Evolutionary conservation across 2,329 filamentous ascomycete genomes (phyloP).

Genomic region (Ploettnerulaceae sp.): DNA sequence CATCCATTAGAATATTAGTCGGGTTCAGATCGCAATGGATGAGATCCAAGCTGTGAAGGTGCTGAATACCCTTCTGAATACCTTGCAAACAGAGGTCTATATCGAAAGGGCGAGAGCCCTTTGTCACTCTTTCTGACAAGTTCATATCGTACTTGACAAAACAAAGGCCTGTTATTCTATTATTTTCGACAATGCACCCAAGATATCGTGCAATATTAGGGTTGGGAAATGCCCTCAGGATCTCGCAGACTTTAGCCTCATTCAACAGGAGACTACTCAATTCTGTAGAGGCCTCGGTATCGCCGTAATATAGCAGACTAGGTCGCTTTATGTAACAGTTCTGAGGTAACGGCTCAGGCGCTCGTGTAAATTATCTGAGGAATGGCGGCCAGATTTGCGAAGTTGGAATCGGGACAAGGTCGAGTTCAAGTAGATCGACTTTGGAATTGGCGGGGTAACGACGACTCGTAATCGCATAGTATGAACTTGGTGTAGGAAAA

Average conservation of each 20-base stretch:
- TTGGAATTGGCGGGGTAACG: constrained; percentile 8
- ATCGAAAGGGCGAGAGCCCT: constrained; percentile 9
- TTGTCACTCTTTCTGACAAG: constrained; percentile 16
- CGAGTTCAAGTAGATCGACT: constrained; percentile 13
- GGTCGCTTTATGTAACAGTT: constrained; percentile 14
- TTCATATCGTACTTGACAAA: constrained; percentile 28
- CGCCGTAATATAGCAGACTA: constrained; percentile 14
- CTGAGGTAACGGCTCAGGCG: constrained; percentile 10
- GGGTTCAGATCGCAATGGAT: constrained; percentile 34
- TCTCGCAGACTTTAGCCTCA: constrained; percentile 12
- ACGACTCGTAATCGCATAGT: constrained; percentile 14
- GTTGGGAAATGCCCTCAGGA: constrained; percentile 22
- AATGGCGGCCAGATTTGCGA: constrained; percentile 14
- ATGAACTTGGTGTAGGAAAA: constrained; percentile 13
- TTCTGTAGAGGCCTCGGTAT: constrained; percentile 11
- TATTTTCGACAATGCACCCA: constrained; percentile 20
- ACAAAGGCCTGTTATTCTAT: constrained; percentile 27
- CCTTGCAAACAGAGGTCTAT: constrained; percentile 4
- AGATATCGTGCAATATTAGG: constrained; percentile 32
- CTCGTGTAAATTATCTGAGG: constrained; percentile 7
- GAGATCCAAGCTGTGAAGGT: constrained; percentile 31
- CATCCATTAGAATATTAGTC: constrained; percentile 31
- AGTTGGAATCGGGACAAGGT: constrained; percentile 13
- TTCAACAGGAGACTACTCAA: constrained; percentile 7
- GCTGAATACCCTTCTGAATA: constrained; percentile 23